Conservation (phyloP, 2,329 filamentous ascomycete genomes). For the Botrytis galanthina region DNA sequence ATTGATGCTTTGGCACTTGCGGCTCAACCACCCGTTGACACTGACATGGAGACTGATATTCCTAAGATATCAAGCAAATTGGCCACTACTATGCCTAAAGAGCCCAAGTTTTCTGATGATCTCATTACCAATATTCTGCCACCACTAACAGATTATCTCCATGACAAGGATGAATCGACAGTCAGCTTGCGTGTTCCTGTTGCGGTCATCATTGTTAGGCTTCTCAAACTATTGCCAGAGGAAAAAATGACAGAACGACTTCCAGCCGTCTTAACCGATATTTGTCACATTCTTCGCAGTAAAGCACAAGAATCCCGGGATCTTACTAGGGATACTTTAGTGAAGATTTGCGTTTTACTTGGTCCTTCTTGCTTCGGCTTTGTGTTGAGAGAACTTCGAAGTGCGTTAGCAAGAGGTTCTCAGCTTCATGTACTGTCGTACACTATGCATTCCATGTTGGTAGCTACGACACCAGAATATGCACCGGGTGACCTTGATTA, state of each 20-base stretch:
- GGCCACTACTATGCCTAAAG: conserved; percentile 62
- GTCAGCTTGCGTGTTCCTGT: conserved; percentile 91
- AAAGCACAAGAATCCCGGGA: conserved; percentile 86
- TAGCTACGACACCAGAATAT: conserved; percentile 70
- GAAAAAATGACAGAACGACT: conserved; percentile 71
- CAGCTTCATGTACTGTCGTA: conserved; percentile 94
- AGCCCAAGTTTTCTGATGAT: conserved; percentile 67
- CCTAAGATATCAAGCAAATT: conserved; percentile 46
- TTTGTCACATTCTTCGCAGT: conserved; percentile 89
- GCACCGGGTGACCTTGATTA: conserved; percentile 85
- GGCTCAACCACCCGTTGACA: conserved; percentile 38
- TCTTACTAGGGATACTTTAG: conserved; percentile 82
- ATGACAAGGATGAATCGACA: conserved; percentile 91
- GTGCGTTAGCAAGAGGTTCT: conserved; percentile 79
- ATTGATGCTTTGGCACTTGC: conserved; percentile 71
- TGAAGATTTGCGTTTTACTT: conserved; percentile 76
- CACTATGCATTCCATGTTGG: conserved; percentile 87
- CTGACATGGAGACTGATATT: conserved; percentile 39
- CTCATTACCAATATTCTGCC: conserved; percentile 75
- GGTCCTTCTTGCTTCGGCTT: conserved; percentile 85
- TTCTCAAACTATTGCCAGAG: conserved; percentile 75
- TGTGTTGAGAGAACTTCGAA: conserved; percentile 85
- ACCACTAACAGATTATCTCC: conserved; percentile 76
- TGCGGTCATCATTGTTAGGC: conserved; percentile 82
- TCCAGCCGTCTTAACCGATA: conserved; percentile 82